Conservation (phyloP, 2,329 filamentous ascomycete genomes). For the Trichoderma hamatum region DNA sequence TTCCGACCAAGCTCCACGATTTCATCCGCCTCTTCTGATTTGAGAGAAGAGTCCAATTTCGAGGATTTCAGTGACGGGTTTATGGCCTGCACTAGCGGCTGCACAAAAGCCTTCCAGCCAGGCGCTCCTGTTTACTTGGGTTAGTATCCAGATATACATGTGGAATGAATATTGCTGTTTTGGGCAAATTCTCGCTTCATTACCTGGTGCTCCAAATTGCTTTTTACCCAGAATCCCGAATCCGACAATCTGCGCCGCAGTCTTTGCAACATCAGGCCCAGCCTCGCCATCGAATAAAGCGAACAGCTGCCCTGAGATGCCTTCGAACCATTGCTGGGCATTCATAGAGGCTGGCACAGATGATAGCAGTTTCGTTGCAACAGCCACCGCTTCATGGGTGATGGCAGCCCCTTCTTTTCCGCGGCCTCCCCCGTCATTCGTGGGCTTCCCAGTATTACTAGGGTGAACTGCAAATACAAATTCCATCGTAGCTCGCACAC, state of each 20-base stretch:
- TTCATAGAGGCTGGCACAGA: constrained; percentile 58
- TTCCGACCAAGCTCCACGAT: constrained; percentile 51
- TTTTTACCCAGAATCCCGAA: constrained; percentile 69
- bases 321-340: constrained; percentile 61
- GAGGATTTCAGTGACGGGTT: constrained; percentile 45
- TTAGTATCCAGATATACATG: background rate
- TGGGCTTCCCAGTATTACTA: constrained; percentile 47
- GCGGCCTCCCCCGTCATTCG: constrained; percentile 46
- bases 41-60: background rate
- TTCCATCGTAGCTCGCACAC: constrained; percentile 69
- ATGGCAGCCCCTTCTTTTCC: constrained; percentile 65
- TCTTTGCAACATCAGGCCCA: constrained; percentile 42
- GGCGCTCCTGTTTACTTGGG: constrained; percentile 46
- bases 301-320: constrained; percentile 64
- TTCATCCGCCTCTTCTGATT: constrained; percentile 38
- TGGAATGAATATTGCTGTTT: background rate
- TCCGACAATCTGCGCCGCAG: constrained; percentile 44
- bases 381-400: constrained; percentile 67
- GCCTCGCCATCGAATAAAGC: constrained; percentile 60
- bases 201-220: constrained; percentile 64
- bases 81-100: constrained; percentile 58
- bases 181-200: background rate
- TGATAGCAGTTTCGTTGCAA: constrained; percentile 64
- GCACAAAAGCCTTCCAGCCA: constrained; percentile 65
- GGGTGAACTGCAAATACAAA: constrained; percentile 73